These are phyloP conservation scores for Mycena belliarum DNA, from an alignment of 768 basidiomycete species.

Conservation along the genomic window DNA sequence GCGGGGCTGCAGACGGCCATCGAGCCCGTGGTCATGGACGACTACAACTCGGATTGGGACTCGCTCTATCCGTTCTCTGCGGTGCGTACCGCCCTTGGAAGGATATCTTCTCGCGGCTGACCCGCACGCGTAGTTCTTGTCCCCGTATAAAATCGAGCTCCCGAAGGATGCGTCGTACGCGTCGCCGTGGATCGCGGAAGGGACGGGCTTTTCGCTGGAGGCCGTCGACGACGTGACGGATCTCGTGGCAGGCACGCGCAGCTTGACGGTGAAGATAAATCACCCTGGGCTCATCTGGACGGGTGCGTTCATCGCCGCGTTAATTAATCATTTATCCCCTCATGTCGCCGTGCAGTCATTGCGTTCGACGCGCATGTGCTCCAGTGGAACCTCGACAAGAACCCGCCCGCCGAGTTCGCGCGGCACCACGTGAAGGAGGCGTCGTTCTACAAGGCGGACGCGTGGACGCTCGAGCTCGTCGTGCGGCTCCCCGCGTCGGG, in stretches of 20 bases:
- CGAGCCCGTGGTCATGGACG: conserved; percentile 60
- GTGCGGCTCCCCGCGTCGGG: conserved; percentile 49
- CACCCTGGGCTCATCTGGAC: conserved; percentile 91
- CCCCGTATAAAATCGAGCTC: conserved; percentile 78
- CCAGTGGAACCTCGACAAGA: conserved; percentile 78
- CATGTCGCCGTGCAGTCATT: conserved; percentile 49
- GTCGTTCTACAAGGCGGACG: conserved; percentile 78
- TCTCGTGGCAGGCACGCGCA: conserved; percentile 60
- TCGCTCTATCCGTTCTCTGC: conserved; percentile 78
- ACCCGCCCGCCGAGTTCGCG: conserved; percentile 71
- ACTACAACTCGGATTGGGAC: conserved; percentile 89
- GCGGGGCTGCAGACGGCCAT: conserved; percentile 44
- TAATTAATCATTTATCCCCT: too few relatives aligned
- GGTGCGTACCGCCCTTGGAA: conserved; percentile 38
- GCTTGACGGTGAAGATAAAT: conserved; percentile 64
- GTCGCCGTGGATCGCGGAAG: conserved; percentile 44
- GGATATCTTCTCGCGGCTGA: not conserved
- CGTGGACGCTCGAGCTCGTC: conserved; percentile 73
- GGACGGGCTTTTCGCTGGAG: conserved; percentile 49
- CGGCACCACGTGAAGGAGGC: conserved; percentile 93
- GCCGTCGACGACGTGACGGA: conserved; percentile 61
- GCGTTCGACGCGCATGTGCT: conserved; percentile 92
- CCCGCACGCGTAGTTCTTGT: conserved; percentile 63
- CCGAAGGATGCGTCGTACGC: conserved; percentile 47
- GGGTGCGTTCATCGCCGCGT: too few relatives aligned